Evolutionary conservation across 2,329 filamentous ascomycete species (phyloP).

Genomic region (Eutypa lata): DNA sequence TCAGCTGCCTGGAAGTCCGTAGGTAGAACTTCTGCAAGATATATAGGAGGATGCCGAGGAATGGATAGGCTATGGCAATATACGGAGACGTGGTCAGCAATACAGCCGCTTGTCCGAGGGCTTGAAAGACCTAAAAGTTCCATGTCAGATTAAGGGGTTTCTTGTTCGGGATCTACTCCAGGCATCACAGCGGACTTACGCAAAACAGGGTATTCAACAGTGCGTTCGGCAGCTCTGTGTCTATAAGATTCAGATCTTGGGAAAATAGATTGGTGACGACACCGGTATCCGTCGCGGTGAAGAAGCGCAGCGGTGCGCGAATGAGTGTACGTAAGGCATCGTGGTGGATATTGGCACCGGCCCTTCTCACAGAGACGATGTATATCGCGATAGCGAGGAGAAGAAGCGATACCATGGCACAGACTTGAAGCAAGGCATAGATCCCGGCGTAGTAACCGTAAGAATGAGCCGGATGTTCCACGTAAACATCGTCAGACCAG

Average conservation of each 20-base stretch:
- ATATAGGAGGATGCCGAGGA: constrained; percentile 37
- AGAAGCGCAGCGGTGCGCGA: constrained; percentile 35
- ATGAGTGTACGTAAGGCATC: constrained; percentile 33
- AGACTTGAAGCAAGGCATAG: constrained; percentile 18
- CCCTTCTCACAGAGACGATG: constrained; percentile 10
- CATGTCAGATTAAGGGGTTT: not conserved
- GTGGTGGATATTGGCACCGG: constrained; percentile 16
- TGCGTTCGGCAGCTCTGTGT: constrained; percentile 35
- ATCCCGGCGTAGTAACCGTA: constrained; percentile 21
- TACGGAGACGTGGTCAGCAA: constrained; percentile 37
- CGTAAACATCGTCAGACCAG: constrained; percentile 17
- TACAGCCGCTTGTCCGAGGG: constrained; percentile 40
- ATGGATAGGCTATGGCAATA: constrained; percentile 40
- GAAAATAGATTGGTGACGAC: constrained; percentile 42
- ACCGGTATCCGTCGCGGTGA: constrained; percentile 39
- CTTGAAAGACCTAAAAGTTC: constrained; percentile 3
- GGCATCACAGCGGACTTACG: constrained; percentile 16
- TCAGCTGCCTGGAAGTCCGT: constrained; percentile 49
- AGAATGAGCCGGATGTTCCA: constrained; percentile 10
- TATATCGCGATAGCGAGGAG: constrained; percentile 10
- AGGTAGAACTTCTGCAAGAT: constrained; percentile 47
- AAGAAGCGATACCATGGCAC: constrained; percentile 13
- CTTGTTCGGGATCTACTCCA: not conserved
- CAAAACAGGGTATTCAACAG: constrained; percentile 25
- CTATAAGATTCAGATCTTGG: constrained; percentile 42